phyloP scores from a whole-genome alignment of 495 filamentous ascomycete species.

The Aspergillus indologenus region DNA sequence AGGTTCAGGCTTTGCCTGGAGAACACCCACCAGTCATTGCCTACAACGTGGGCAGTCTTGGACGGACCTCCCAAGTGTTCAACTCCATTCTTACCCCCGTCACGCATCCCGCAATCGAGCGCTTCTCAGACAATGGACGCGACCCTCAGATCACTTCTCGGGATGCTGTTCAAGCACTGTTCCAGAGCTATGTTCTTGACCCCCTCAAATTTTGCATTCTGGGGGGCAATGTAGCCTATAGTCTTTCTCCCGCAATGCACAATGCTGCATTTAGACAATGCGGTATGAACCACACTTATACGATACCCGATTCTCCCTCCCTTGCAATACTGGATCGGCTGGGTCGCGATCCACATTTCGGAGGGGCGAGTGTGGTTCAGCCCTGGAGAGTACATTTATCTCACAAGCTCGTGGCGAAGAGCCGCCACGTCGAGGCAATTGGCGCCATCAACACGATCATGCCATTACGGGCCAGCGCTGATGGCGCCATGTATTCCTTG shows the following conservation, averaged over 20 bases:
- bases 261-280: conserved; percentile 68
- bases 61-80: conserved; percentile 64
- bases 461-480: conserved; percentile 60
- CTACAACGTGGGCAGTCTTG: conserved; percentile 68
- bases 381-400: conserved; percentile 76
- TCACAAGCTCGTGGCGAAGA: conserved; percentile 63
- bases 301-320: conserved; percentile 59
- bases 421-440: conserved; percentile 73
- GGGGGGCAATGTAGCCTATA: conserved; percentile 71
- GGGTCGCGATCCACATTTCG: conserved; percentile 62
- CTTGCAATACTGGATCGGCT: conserved; percentile 63
- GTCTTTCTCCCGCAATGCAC: conserved; percentile 76
- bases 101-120: conserved; percentile 60
- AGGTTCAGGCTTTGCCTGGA: conserved; percentile 38
- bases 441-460: conserved; percentile 82
- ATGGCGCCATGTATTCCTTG: conserved; percentile 64
- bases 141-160: conserved; percentile 51
- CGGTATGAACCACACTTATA: conserved; percentile 70
- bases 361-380: conserved; percentile 68
- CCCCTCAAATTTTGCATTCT: conserved; percentile 73
- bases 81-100: conserved; percentile 67
- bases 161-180: conserved; percentile 55
- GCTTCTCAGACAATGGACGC: conserved; percentile 22
- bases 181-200: conserved; percentile 54
- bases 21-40: conserved; percentile 58